Percentiles rank a stretch among this genome's conserved stretches.
Evolutionary conservation across 228 moss, liverwort and hornwort genomes (phyloP).

Genomic region (Sphagnum fallax): DNA sequence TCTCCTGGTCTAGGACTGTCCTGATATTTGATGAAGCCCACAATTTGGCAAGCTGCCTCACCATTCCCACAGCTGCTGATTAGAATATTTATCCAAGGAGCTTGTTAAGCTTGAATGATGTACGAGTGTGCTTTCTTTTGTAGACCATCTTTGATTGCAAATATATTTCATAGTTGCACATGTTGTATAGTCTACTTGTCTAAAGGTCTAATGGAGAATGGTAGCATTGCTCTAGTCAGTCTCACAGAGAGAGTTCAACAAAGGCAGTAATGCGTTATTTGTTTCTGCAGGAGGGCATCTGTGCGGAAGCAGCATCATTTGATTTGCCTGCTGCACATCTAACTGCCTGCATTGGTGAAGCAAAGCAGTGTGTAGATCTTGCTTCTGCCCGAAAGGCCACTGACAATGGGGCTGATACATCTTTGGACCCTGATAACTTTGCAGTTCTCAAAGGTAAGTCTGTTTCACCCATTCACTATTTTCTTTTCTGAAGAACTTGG

Average conservation of each 20-base stretch:
- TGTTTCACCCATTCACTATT: neutral
- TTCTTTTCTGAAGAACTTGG: too few relatives aligned
- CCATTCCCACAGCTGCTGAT: slow-evolving; percentile 10
- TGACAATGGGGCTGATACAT: slow-evolving; percentile 84
- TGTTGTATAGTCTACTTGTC: too few relatives aligned
- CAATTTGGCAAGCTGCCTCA: slow-evolving; percentile 65
- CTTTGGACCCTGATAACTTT: slow-evolving; percentile 94
- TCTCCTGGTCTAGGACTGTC: slow-evolving; percentile 78
- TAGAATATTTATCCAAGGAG: neutral
- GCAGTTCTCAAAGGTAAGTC: slow-evolving; percentile 83
- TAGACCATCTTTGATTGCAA: too few relatives aligned
- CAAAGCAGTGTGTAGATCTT: slow-evolving; percentile 80
- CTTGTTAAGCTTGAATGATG: slow-evolving; percentile 6
- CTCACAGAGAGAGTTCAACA: too few relatives aligned
- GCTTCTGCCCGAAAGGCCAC: slow-evolving; percentile 67
- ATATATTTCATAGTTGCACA: too few relatives aligned
- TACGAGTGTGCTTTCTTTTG: neutral
- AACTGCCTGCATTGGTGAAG: slow-evolving; percentile 87
- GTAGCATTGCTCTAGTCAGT: too few relatives aligned
- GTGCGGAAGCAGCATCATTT: slow-evolving; percentile 98
- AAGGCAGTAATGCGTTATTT: too few relatives aligned
- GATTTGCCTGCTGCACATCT: slow-evolving; percentile 91
- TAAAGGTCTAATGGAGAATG: too few relatives aligned
- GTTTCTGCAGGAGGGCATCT: slow-evolving; percentile 76
- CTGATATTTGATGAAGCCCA: slow-evolving; percentile 99